Evolutionary conservation across 1,284 basidiomycete genomes (phyloP), one percentile per base, ranked within the genome.

Genomic region (Leccinum holopus): DNA sequence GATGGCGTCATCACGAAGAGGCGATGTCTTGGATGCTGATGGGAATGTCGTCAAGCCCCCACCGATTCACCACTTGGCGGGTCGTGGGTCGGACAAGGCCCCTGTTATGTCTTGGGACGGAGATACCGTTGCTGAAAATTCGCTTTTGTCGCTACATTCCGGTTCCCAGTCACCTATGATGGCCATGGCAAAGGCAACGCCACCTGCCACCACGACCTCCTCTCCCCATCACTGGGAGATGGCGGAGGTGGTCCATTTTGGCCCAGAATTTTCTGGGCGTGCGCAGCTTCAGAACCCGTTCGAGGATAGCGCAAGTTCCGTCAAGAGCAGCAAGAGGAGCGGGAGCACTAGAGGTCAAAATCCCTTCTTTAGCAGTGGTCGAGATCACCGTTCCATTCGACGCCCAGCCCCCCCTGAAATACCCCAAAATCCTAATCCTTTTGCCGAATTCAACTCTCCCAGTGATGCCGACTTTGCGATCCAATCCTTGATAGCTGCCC

Each of bases 181-280:
- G 21, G 83, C 84, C 1, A 78, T 81, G 68, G 86, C 84, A 30
- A 85, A 85, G 70, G 81, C 81, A 63, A 89, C 88, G 4, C 87
- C 88, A 53, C 76, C 77, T 10, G 81, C 84, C 10, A 83, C 77
- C 7, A 68, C 77, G 14, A 68, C 74, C 2, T 81, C 82, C 2
- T 75, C 77, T 14, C 69, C 78, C 5, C 88, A 90, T 75, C 80
- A 71, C 47, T 90, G 88, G 88, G 84, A 90, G 72, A 87, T 86
- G 5, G 88, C 88, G 0, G 87, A 89, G 68, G 85, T 90, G 10
- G 66, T 88, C 59, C 78, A 70, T 30, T 62, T 74, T 10, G 61
- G 71, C 18, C 66, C 75, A 2, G 70, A 72, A 55, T 61, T 71
- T 37, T 68, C 73, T 30, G 60, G 68, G 16, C 6, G 14, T 3